Evolutionary conservation across 805 yeast species (phyloP).

Genomic region (Candida palmyrensis): DNA sequence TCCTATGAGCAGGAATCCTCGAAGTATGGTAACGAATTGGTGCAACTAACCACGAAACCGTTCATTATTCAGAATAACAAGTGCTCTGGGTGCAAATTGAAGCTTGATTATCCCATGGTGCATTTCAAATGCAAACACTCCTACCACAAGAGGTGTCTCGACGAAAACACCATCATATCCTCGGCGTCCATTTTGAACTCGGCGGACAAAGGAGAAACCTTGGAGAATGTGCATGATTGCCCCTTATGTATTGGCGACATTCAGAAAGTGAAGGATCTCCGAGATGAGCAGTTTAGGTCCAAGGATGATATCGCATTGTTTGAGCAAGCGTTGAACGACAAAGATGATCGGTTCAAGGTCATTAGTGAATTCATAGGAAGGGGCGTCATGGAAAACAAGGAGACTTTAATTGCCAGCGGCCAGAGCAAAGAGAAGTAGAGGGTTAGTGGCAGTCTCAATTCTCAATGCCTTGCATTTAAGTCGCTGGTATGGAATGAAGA

Average conservation of each 20-base stretch:
- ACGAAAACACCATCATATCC: conserved; percentile 34
- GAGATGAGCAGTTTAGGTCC: conserved; percentile 54
- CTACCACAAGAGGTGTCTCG: conserved; percentile 76
- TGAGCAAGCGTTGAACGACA: conserved; percentile 46
- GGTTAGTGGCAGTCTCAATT: no score
- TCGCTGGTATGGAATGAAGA: neutral
- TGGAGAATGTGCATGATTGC: conserved; percentile 37
- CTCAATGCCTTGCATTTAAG: no score
- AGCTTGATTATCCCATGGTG: conserved; percentile 70
- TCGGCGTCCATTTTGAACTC: conserved; percentile 6
- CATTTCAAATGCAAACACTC: conserved; percentile 87
- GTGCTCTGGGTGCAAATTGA: conserved; percentile 61
- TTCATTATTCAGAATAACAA: conserved; percentile 54
- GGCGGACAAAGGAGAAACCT: neutral
- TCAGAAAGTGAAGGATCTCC: conserved; percentile 57
- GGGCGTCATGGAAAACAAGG: conserved; percentile 66
- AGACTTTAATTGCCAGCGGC: no score
- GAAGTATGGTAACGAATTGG: conserved; percentile 48
- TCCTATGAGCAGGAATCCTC: conserved; percentile 66
- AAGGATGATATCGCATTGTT: conserved; percentile 64
- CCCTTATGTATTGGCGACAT: conserved; percentile 73
- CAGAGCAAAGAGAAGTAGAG: no score
- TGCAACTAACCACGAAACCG: conserved; percentile 41
- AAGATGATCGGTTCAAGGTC: conserved; percentile 64
- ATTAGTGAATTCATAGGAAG: conserved; percentile 81